Evolutionary conservation across 139 green algal species (phyloP).

Genomic region (Tetradesmus obliquus): DNA sequence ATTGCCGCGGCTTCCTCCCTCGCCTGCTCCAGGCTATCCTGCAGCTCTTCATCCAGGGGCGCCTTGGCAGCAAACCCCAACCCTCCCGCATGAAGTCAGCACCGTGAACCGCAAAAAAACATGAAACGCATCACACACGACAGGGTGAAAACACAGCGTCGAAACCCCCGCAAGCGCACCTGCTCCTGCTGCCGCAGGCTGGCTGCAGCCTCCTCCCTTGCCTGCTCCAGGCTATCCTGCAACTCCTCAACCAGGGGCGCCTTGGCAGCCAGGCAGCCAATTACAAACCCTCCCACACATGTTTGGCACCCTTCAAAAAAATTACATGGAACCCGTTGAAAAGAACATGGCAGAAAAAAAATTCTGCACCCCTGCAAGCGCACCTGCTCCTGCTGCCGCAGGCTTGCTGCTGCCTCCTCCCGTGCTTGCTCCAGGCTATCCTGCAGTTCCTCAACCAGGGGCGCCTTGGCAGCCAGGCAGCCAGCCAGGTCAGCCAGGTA

Average conservation of each 20-base stretch:
- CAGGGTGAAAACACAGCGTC: too few relatives aligned
- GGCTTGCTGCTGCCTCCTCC: constrained; percentile 38
- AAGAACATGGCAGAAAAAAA: too few relatives aligned
- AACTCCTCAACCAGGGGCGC: constrained; percentile 58
- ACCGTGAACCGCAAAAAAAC: too few relatives aligned
- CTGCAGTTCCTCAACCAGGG: constrained; percentile 59
- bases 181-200: constrained; percentile 23
- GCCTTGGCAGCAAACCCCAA: too few relatives aligned
- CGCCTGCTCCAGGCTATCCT: too few relatives aligned
- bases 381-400: constrained; percentile 25
- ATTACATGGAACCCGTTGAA: not conserved
- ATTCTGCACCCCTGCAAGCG: not conserved
- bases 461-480: constrained; percentile 62
- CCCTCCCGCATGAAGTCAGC: too few relatives aligned
- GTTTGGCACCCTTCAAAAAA: constrained; percentile 21
- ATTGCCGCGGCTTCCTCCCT: too few relatives aligned
- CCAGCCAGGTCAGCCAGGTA: constrained; percentile 91
- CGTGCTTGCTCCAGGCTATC: constrained; percentile 23
- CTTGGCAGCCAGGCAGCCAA: not conserved
- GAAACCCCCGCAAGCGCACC: too few relatives aligned
- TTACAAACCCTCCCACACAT: too few relatives aligned
- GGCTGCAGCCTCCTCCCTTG: constrained; percentile 38
- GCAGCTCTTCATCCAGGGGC: too few relatives aligned
- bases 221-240: constrained; percentile 30
- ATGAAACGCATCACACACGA: too few relatives aligned